These are phyloP conservation scores for Lagenidium sp. DNA, from an alignment of 352 stramenopile genomes.

Conservation along the genomic window DNA sequence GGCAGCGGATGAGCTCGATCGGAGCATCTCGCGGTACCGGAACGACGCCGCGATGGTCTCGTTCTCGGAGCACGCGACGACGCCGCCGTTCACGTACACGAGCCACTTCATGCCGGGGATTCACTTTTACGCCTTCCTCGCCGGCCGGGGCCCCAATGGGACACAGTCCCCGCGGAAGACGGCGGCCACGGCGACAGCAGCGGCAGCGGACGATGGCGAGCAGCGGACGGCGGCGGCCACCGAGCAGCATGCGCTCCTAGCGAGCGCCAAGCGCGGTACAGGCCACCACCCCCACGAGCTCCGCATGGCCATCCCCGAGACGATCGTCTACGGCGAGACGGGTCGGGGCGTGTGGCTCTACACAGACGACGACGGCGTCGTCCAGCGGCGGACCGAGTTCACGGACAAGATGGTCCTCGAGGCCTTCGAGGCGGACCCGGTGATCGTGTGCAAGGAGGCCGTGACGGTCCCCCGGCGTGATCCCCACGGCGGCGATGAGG, in stretches of 20 bases:
- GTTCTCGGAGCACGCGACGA: slow-evolving; percentile 27
- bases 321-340: slow-evolving; percentile 71
- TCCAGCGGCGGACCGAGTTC: slow-evolving; percentile 55
- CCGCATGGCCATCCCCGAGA: slow-evolving; percentile 69
- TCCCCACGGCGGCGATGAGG: neutral
- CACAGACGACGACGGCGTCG: slow-evolving; percentile 53
- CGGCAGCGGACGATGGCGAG: neutral
- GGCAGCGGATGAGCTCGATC: slow-evolving; percentile 13
- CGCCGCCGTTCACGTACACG: slow-evolving; percentile 35
- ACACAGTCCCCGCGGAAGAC: neutral
- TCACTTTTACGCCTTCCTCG: slow-evolving; percentile 77
- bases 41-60: slow-evolving; percentile 45
- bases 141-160: slow-evolving; percentile 24
- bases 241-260: too few relatives aligned
- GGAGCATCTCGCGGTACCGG: slow-evolving; percentile 38
- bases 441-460: slow-evolving; percentile 71
- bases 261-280: too few relatives aligned
- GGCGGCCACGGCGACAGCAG: neutral
- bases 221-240: too few relatives aligned
- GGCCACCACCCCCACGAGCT: slow-evolving; percentile 13
- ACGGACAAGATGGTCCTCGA: slow-evolving; percentile 71
- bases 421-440: slow-evolving; percentile 40
- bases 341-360: slow-evolving; percentile 65
- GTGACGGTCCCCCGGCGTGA: slow-evolving; percentile 16
- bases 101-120: slow-evolving; percentile 65